phyloP scores from a whole-genome alignment of 257 asterid species.

The Lycium ferocissimum region DNA sequence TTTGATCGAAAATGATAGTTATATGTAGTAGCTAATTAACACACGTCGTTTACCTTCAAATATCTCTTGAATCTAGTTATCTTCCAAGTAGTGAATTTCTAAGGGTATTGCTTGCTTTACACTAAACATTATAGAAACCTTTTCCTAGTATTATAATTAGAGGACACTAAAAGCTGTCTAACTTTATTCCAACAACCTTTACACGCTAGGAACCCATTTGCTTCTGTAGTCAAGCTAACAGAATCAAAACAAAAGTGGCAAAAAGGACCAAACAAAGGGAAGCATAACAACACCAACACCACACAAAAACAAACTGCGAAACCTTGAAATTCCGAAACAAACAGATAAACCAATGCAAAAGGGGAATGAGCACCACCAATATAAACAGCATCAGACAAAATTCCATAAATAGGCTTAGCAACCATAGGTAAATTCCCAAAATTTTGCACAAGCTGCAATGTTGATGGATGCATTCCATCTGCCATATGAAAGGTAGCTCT shows the following conservation, averaged over 20 bases:
- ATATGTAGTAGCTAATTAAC: too few species aligned
- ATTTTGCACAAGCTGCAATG: slow-evolving; percentile 80
- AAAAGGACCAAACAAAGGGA: not conserved
- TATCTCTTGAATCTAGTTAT: not conserved
- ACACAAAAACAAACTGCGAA: not conserved
- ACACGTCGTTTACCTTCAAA: too few species aligned
- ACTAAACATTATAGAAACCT: not conserved
- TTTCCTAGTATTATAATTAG: not conserved
- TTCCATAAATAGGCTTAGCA: slow-evolving; percentile 86
- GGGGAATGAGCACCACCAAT: slow-evolving; percentile 67
- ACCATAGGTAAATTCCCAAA: slow-evolving; percentile 74
- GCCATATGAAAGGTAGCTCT: slow-evolving; percentile 46
- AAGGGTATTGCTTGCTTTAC: not conserved
- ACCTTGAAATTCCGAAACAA: not conserved
- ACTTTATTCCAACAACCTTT: slow-evolving; percentile 3
- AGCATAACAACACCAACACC: not conserved
- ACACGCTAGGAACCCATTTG: not conserved
- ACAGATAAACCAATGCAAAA: not conserved
- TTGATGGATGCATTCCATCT: slow-evolving; percentile 66
- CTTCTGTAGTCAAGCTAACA: not conserved
- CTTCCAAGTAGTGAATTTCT: not conserved
- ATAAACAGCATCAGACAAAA: slow-evolving; percentile 49
- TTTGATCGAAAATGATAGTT: too few species aligned
- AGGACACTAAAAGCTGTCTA: slow-evolving; percentile 27
- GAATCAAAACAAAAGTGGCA: not conserved